These are phyloP conservation scores for Apophysomyces elegans DNA, from an alignment of 371 early-diverging fungal species.

Conservation along the genomic window DNA sequence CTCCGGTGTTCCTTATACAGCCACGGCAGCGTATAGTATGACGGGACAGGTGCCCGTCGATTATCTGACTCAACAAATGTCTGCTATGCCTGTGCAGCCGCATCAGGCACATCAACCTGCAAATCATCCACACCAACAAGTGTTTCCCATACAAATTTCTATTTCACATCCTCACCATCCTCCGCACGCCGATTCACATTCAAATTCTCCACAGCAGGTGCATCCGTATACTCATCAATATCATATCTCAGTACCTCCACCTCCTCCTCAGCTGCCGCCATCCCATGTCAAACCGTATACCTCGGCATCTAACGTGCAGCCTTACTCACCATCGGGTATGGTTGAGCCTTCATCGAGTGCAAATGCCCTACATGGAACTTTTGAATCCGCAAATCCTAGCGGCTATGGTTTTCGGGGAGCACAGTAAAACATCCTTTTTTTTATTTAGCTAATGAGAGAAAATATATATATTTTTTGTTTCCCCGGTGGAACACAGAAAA, in stretches of 20 bases:
- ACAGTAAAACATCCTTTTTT: slow-evolving; percentile 7
- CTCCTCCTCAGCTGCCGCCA: background rate
- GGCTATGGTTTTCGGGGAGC: slow-evolving; percentile 9
- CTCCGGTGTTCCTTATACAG: slow-evolving; percentile 5
- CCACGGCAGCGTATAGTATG: slow-evolving; percentile 13
- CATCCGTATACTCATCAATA: slow-evolving; percentile 3
- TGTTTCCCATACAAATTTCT: background rate
- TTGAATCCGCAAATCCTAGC: slow-evolving; percentile 5
- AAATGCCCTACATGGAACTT: slow-evolving; percentile 6
- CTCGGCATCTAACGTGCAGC: slow-evolving; percentile 24
- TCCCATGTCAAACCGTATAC: slow-evolving; percentile 28
- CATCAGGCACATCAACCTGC: slow-evolving; percentile 11
- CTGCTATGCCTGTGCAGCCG: slow-evolving; percentile 16
- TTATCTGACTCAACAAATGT: slow-evolving; percentile 29
- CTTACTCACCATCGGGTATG: slow-evolving; percentile 39
- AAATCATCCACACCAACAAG: slow-evolving; percentile 3
- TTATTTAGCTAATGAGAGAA: background rate
- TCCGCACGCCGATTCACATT: background rate
- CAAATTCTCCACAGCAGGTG: slow-evolving; percentile 9
- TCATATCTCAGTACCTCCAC: slow-evolving; percentile 2
- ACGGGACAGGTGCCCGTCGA: slow-evolving; percentile 21
- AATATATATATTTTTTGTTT: slow-evolving; percentile 10
- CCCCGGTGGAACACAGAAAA: slow-evolving; percentile 11
- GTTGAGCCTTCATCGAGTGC: slow-evolving; percentile 21
- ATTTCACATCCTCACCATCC: slow-evolving; percentile 12